Evolutionary conservation across 768 basidiomycete species (phyloP).

Genomic region (Sutorius australiensis): DNA sequence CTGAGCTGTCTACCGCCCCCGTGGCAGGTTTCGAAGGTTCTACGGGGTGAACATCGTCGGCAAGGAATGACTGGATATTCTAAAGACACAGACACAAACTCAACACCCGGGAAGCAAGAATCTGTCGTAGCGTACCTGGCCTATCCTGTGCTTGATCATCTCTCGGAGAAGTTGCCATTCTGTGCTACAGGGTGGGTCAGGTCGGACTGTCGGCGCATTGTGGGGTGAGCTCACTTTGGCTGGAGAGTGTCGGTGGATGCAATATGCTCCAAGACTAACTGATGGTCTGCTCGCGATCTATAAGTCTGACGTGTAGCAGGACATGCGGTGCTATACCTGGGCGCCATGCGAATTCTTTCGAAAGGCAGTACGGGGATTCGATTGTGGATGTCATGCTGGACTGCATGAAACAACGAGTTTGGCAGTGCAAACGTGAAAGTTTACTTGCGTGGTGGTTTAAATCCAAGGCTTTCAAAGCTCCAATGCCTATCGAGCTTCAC

Average conservation of each 20-base stretch:
- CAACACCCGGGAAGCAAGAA: not conserved
- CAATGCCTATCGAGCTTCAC: too few species aligned
- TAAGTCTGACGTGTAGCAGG: conserved; percentile 1
- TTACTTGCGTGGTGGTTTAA: not conserved
- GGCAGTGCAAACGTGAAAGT: not conserved
- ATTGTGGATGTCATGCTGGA: conserved; percentile 20
- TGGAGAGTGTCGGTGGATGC: conserved; percentile 63
- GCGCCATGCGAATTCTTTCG: conserved; percentile 45
- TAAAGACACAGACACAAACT: conserved; percentile 23
- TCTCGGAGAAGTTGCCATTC: conserved; percentile 71
- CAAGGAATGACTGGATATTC: conserved; percentile 51
- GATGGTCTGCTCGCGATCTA: conserved; percentile 46
- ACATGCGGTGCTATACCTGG: conserved; percentile 38
- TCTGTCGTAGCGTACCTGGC: conserved; percentile 44
- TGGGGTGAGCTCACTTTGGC: conserved; percentile 36
- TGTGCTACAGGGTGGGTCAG: conserved; percentile 37
- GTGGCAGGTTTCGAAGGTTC: conserved; percentile 42
- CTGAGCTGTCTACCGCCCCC: conserved; percentile 33
- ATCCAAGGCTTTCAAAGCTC: not conserved
- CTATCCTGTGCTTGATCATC: conserved; percentile 68
- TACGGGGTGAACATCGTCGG: conserved; percentile 33
- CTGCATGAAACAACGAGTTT: not conserved
- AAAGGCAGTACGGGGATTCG: conserved; percentile 8
- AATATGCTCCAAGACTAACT: conserved; percentile 54
- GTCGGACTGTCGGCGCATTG: conserved; percentile 4